Evolutionary conservation across 2,329 filamentous ascomycete genomes (phyloP), one percentile per base, ranked within the genome.

Genomic region (Ampelomyces quisqualis): DNA sequence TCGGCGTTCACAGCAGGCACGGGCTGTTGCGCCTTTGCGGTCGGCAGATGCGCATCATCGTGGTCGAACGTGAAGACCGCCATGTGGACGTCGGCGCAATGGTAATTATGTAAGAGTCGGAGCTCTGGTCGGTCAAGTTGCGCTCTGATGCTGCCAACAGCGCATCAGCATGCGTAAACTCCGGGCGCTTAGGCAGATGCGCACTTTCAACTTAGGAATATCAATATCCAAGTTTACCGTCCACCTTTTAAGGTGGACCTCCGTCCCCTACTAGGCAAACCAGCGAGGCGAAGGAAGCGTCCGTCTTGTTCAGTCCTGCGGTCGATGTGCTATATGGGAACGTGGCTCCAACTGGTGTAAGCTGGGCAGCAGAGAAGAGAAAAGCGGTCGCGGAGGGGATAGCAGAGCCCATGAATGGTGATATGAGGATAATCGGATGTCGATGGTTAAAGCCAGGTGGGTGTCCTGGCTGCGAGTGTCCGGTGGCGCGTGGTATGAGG

Each of bases 161-260:
- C 56, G 53, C 40, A 47, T 66, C 46, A 60, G 59, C 47, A 38
- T 41, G 35, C 45, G 51, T 47, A 33, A 40, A 43, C 18, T 40
- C 40, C 40, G 40, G 13, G 38, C 29, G 23, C 18, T 49, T 41
- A 30, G 38, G 35, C 28, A 34, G 38, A 24, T 28, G 57, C 58
- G 52, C 55, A 63, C 57, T 57, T 53, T 51, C 53, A 55, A 53
- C 38, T 47, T 51, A 41, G 28, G 49, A 38, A 43, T 52, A 40
- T 33, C 38, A 36, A 28, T 36, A 38, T 41, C 53, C 48, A 48
- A 58, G 55, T 59, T 70, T 75, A 75, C 73, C 73, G 73, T 75
- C 74, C 74, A 73, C 73, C 73, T 55, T 52, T 77, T 71, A 77
- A 70, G 73, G 73, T 72, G 74, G 74, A 76, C 74, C 65, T 51